Evolutionary conservation across 768 basidiomycete genomes (phyloP).

Genomic region (Phaffia tasmanica): DNA sequence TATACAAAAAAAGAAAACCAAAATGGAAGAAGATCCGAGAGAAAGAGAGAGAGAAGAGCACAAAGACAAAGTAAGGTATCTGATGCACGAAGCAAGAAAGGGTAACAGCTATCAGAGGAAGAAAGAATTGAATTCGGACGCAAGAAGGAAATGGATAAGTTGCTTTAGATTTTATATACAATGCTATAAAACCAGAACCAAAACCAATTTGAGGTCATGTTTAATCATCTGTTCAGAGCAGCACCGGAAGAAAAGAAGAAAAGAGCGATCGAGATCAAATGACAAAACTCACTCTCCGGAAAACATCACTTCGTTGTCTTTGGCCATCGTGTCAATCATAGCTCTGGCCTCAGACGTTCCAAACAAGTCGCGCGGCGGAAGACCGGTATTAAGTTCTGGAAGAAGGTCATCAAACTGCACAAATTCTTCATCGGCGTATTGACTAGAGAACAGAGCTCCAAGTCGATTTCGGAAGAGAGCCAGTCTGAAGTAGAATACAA

Average conservation of each 20-base stretch:
- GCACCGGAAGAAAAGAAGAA: neutral
- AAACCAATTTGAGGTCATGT: no score
- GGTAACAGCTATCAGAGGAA: no score
- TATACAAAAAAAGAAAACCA: no score
- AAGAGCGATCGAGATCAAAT: no score
- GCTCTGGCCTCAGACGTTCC: constrained; percentile 67
- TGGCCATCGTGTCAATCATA: constrained; percentile 60
- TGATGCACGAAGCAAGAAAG: no score
- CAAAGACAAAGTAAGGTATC: no score
- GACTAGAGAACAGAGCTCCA: constrained; percentile 57
- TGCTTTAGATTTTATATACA: no score
- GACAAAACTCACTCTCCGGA: constrained; percentile 48
- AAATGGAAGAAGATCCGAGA: no score
- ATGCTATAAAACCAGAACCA: no score
- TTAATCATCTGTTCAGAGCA: neutral
- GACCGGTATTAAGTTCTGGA: constrained; percentile 62
- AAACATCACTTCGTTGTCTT: constrained; percentile 73
- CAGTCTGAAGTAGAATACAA: constrained; percentile 44
- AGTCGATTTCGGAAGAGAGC: constrained; percentile 70
- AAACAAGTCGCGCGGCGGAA: constrained; percentile 58
- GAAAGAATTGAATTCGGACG: no score
- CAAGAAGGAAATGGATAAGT: no score
- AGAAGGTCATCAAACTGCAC: constrained; percentile 60
- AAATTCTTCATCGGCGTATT: constrained; percentile 60
- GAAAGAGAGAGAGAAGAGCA: no score